These are phyloP conservation scores for Gnaphalium uliginosum DNA, from an alignment of 129 eudicot genomes.

Conservation along the genomic window DNA sequence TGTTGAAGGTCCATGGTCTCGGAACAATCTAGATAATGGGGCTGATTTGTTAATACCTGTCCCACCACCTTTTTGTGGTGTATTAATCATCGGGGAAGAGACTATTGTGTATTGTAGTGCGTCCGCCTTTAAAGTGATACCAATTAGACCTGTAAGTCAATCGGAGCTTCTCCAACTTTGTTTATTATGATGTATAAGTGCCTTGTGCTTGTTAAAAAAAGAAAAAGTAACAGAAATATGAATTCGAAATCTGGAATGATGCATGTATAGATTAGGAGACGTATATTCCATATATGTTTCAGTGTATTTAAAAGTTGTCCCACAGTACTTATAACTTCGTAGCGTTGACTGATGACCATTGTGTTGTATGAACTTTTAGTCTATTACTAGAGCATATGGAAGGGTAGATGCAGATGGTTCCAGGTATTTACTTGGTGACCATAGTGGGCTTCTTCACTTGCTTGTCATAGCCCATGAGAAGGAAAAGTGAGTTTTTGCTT, in stretches of 20 bases:
- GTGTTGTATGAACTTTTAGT: slow-evolving; percentile 40
- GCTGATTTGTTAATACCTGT: slow-evolving; percentile 95
- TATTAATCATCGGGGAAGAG: slow-evolving; percentile 94
- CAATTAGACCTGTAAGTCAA: slow-evolving; percentile 88
- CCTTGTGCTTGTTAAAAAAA: neutral
- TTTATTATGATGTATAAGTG: neutral
- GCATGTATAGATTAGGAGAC: neutral
- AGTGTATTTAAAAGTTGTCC: neutral
- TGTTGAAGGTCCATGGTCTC: slow-evolving; percentile 96
- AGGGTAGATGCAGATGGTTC: slow-evolving; percentile 99
- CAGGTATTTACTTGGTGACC: slow-evolving; percentile 93
- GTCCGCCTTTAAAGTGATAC: slow-evolving; percentile 89
- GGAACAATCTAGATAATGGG: slow-evolving; percentile 96
- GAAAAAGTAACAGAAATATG: neutral
- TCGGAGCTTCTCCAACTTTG: slow-evolving; percentile 13
- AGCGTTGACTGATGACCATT: slow-evolving; percentile 6
- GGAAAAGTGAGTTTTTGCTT: slow-evolving; percentile 66
- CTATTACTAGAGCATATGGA: slow-evolving; percentile 93
- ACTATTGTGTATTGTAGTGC: slow-evolving; percentile 97
- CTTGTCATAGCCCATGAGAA: slow-evolving; percentile 95
- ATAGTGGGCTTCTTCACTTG: slow-evolving; percentile 88
- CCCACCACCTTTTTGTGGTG: slow-evolving; percentile 97
- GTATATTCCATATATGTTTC: neutral
- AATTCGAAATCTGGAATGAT: neutral
- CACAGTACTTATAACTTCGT: neutral